Conservation (phyloP, 2,329 filamentous ascomycete species). For the Triangularia verruculosa region DNA sequence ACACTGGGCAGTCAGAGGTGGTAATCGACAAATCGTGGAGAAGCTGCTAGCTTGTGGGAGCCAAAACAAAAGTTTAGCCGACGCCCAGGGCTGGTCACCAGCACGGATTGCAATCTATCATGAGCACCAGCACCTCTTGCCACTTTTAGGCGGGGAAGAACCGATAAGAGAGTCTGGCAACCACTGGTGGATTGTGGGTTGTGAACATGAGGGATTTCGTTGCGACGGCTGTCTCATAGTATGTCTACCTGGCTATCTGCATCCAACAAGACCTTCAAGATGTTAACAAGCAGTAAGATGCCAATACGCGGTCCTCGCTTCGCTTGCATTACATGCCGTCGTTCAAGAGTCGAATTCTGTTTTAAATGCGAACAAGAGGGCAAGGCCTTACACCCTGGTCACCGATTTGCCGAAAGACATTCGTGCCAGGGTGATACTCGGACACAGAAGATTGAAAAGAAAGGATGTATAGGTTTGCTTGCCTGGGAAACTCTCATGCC, state of each 20-base stretch:
- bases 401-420: neutral
- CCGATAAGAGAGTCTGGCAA: neutral
- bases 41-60: neutral
- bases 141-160: neutral
- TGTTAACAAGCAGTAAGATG: no score
- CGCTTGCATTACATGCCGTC: neutral
- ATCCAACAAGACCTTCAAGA: neutral
- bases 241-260: no score
- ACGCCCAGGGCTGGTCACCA: neutral
- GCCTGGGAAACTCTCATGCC: no score
- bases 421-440: neutral
- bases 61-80: neutral
- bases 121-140: neutral
- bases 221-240: neutral
- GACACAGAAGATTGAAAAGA: neutral
- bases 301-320: neutral
- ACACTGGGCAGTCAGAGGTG: neutral
- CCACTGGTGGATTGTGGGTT: neutral
- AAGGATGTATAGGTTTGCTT: no score
- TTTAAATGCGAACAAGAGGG: neutral
- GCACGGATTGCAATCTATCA: neutral
- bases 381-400: neutral
- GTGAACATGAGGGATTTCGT: neutral
- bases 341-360: neutral
- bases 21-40: neutral